A percentile compares a stretch with the other conserved stretches of the same genome.
Conservation (phyloP, 108 stramenopile species). For the Discostella pseudostelligera region DNA sequence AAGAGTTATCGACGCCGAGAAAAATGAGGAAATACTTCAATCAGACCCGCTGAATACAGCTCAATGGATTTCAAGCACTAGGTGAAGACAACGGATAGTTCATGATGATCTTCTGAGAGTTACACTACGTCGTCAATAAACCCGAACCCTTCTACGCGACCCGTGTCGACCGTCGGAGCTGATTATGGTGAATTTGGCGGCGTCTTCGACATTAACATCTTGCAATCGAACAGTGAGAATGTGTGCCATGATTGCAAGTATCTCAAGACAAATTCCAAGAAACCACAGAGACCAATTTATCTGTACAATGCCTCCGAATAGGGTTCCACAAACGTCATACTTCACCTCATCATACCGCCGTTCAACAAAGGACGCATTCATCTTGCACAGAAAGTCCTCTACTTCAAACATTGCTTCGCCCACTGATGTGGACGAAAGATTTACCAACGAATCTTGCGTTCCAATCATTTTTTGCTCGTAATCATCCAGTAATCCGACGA, state of each 20-base stretch:
- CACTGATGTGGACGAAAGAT: slow-evolving; percentile 48
- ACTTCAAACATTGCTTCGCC: slow-evolving; percentile 49
- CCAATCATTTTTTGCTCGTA: slow-evolving; percentile 36
- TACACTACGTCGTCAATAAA: not conserved
- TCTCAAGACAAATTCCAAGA: slow-evolving; percentile 40
- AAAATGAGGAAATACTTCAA: slow-evolving; percentile 36
- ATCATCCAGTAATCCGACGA: slow-evolving; percentile 29
- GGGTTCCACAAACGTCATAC: slow-evolving; percentile 32
- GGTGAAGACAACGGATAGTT: no score
- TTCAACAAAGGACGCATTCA: slow-evolving; percentile 48
- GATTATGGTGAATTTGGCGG: not conserved
- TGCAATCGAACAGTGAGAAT: slow-evolving; percentile 26
- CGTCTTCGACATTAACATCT: slow-evolving; percentile 8
- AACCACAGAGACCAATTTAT: slow-evolving; percentile 37
- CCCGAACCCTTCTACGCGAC: not conserved
- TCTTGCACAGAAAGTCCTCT: slow-evolving; percentile 49
- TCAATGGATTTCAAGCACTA: slow-evolving; percentile 21
- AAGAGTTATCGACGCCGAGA: slow-evolving; percentile 66
- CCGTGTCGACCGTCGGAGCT: not conserved
- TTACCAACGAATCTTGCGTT: slow-evolving; percentile 30
- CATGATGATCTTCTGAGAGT: no score
- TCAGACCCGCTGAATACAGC: slow-evolving; percentile 24
- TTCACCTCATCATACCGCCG: slow-evolving; percentile 32
- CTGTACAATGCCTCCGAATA: slow-evolving; percentile 40
- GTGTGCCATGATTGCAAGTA: slow-evolving; percentile 31